Conservation (phyloP, 2,329 filamentous ascomycete species). For the Alternaria triticimaculans region DNA sequence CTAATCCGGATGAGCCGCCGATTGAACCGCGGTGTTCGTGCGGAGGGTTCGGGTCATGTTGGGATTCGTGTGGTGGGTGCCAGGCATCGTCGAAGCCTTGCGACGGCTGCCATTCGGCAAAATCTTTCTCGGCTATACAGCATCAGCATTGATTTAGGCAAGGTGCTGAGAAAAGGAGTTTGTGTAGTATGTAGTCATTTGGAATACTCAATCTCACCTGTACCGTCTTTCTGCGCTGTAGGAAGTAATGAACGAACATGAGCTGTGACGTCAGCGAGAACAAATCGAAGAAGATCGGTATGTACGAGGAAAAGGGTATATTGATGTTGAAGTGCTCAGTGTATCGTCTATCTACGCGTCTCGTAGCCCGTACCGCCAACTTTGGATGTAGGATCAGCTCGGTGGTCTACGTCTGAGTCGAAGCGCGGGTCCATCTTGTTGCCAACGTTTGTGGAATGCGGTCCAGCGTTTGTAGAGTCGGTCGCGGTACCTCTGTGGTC, state of each 20-base stretch:
- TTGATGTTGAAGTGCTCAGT: conserved; percentile 14
- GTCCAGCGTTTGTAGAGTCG: conserved; percentile 35
- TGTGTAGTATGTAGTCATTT: background rate
- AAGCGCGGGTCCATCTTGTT: conserved; percentile 47
- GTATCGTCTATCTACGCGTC: conserved; percentile 23
- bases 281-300: background rate
- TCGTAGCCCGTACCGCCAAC: conserved; percentile 19
- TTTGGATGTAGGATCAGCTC: conserved; percentile 19
- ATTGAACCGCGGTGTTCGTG: conserved; percentile 27
- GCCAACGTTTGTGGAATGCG: conserved; percentile 36
- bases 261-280: conserved; percentile 13
- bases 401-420: conserved; percentile 30
- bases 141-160: background rate
- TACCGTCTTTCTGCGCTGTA: conserved; percentile 12
- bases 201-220: conserved; percentile 3
- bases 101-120: conserved; percentile 1
- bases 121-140: background rate
- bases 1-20: conserved; percentile 3
- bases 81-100: conserved; percentile 3
- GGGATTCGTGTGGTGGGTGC: background rate
- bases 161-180: background rate
- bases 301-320: conserved; percentile 17
- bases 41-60: background rate
- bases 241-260: background rate
- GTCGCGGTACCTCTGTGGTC: conserved; percentile 26